These are phyloP conservation scores for Crocinoboletus sp. DNA, from an alignment of 1,284 basidiomycete species.

Conservation along the genomic window DNA sequence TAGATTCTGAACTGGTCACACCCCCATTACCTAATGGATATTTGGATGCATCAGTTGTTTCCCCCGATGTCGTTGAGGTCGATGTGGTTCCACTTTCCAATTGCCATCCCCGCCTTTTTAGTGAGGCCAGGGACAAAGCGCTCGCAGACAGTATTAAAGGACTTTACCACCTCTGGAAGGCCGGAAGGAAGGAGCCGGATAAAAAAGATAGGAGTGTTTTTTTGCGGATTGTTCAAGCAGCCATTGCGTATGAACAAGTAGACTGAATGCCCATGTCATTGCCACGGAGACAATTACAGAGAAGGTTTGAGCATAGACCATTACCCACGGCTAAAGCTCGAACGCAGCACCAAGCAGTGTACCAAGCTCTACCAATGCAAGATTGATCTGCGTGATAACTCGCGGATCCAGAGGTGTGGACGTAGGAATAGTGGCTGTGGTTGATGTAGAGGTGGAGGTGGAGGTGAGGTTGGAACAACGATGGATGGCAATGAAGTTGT, in stretches of 20 bases:
- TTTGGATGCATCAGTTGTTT: slow-evolving; percentile 11
- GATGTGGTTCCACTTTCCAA: slow-evolving; percentile 9
- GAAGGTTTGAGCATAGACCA: not conserved
- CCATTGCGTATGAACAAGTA: slow-evolving; percentile 19
- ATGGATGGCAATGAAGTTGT: slow-evolving; percentile 10
- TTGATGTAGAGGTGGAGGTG: no score
- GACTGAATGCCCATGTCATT: slow-evolving; percentile 1
- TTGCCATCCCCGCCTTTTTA: not conserved
- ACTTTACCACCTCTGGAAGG: slow-evolving; percentile 30
- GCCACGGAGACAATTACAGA: not conserved
- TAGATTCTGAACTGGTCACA: slow-evolving; percentile 27
- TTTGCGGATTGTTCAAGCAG: slow-evolving; percentile 27
- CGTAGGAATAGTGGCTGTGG: slow-evolving; percentile 10
- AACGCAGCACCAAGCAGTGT: slow-evolving; percentile 18
- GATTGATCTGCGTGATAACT: slow-evolving; percentile 20
- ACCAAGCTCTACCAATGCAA: slow-evolving; percentile 26
- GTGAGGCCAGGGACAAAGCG: slow-evolving; percentile 15
- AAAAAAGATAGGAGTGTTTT: slow-evolving; percentile 18
- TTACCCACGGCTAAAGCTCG: not conserved
- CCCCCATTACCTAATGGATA: slow-evolving; percentile 16
- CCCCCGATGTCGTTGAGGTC: slow-evolving; percentile 17
- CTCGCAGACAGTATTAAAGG: slow-evolving; percentile 32
- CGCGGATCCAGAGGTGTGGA: slow-evolving; percentile 18
- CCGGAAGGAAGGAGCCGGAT: slow-evolving; percentile 14
- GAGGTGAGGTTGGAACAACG: slow-evolving; percentile 7